Percentiles rank a stretch among this genome's conserved stretches.
Conservation (phyloP, 2,329 filamentous ascomycete species). For the Botryotinia narcissicola region DNA sequence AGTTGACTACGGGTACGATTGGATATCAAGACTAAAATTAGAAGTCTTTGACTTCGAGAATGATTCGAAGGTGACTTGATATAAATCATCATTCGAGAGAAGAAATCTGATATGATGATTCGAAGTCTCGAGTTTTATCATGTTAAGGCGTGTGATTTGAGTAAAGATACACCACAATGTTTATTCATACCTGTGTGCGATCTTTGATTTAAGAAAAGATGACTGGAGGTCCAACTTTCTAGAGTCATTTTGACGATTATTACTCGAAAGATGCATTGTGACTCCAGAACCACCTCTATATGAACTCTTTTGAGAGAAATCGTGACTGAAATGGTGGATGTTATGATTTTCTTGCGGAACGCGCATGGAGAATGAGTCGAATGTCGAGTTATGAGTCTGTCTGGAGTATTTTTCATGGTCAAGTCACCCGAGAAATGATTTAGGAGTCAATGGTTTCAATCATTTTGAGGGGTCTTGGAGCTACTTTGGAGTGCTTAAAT, state of each 20-base stretch:
- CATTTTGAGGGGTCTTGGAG: too few relatives aligned
- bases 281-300: too few relatives aligned
- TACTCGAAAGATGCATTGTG: neutral
- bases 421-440: neutral
- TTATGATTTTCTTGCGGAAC: neutral
- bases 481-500: neutral
- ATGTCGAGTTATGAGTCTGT: too few relatives aligned
- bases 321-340: neutral
- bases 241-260: neutral
- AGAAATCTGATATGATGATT: neutral
- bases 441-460: neutral
- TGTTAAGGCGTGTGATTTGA: neutral
- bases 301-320: neutral
- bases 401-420: too few relatives aligned
- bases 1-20: neutral
- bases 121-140: neutral
- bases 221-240: too few relatives aligned
- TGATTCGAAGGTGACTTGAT: neutral
- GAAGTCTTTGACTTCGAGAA: rapidly evolving
- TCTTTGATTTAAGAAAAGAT: too few relatives aligned
- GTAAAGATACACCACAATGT: rapidly evolving
- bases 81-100: neutral
- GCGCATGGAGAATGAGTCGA: too few relatives aligned
- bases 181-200: neutral
- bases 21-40: neutral